Conservation (phyloP, 2,329 filamentous ascomycete species). For the Xylariaceae sp. region DNA sequence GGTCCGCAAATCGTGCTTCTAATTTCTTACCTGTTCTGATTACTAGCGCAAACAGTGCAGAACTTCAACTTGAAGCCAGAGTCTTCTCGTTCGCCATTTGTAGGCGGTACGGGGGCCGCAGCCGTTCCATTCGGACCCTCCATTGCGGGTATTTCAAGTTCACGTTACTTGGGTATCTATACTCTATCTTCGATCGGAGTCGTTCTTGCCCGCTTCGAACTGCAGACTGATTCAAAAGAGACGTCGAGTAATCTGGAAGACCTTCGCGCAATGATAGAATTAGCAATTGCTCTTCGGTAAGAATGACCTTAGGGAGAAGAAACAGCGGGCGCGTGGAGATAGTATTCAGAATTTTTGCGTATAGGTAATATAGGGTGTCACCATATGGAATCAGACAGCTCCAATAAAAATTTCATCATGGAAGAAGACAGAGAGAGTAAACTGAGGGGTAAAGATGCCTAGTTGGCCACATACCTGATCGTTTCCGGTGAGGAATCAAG, state of each 20-base stretch:
- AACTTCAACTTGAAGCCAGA: conserved; percentile 84
- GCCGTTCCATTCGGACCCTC: conserved; percentile 39
- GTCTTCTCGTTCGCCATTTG: conserved; percentile 45
- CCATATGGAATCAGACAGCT: conserved; percentile 68
- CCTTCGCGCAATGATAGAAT: neutral
- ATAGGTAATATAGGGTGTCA: conserved; percentile 54
- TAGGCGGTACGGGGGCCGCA: conserved; percentile 26
- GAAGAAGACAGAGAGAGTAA: neutral
- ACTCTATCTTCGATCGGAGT: neutral
- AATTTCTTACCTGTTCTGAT: conserved; percentile 76
- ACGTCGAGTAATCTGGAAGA: neutral
- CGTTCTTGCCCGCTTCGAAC: neutral
- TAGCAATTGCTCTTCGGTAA: neutral
- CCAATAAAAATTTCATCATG: conserved; percentile 60
- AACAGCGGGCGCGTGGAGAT: neutral
- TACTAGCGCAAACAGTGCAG: conserved; percentile 98
- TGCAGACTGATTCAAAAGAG: neutral
- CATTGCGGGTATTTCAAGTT: conserved; percentile 22
- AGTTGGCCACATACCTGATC: conserved; percentile 7
- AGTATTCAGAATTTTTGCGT: conserved; percentile 47
- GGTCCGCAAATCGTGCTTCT: neutral
- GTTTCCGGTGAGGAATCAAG: conserved; percentile 1
- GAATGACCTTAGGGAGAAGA: neutral
- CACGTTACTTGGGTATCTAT: neutral
- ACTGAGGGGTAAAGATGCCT: neutral